phyloP scores from a whole-genome alignment of 257 asterid genomes.

The Solanum corneliomulleri region DNA sequence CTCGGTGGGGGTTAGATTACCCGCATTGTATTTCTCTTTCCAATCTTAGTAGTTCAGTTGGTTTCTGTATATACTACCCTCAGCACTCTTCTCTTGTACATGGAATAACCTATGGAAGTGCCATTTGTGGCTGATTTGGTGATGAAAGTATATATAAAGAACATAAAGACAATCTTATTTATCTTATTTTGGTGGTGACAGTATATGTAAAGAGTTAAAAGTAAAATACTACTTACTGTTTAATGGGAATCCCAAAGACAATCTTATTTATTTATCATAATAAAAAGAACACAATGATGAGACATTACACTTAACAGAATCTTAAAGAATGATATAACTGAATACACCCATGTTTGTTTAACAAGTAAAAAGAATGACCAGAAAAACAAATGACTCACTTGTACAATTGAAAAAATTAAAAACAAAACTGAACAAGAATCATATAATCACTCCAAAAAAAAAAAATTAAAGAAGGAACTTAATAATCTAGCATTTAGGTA shows the following conservation, averaged over 20 bases:
- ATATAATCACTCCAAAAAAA: background rate
- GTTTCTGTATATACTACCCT: background rate
- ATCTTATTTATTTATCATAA: background rate
- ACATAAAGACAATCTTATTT: background rate
- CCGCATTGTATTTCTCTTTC: too few species aligned
- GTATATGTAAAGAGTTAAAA: background rate
- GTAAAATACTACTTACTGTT: background rate
- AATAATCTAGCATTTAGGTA: constrained; percentile 19
- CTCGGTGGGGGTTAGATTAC: background rate
- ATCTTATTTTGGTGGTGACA: background rate
- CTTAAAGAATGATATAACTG: background rate
- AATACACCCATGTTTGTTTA: background rate
- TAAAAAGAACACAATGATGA: background rate
- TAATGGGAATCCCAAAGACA: background rate
- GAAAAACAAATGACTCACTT: background rate
- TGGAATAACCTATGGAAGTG: background rate
- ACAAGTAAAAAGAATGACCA: background rate
- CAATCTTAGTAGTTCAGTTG: background rate
- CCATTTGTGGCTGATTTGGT: background rate
- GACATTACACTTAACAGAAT: background rate
- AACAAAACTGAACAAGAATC: background rate
- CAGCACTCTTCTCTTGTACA: background rate
- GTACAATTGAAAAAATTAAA: background rate
- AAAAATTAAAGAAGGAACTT: background rate
- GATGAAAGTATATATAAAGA: background rate